Base-by-base conservation (phyloP, 192 early-diverging fungal species). In the Gonapodya sp. region DNA sequence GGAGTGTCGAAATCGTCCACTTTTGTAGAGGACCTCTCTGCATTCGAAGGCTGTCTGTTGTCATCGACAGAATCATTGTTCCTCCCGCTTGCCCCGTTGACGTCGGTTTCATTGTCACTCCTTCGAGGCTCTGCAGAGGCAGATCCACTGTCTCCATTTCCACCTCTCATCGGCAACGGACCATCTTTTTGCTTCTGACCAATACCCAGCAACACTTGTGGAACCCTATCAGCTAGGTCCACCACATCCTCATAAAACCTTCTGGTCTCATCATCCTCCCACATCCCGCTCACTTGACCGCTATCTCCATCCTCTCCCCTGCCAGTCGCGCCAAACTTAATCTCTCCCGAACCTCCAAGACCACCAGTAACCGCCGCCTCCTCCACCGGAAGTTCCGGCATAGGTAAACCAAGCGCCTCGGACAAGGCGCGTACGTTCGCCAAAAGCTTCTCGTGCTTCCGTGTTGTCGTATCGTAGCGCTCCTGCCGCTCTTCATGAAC, bases 261-360 rank as follows among this genome's bases (percentile, higher is more conserved):
- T 73, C 92, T 89, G 33, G 93, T 92, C 46, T 98, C 97, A 33
- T 98, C 96, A 82, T 98, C 96, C 82, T 98, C 96, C 94, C 97
- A 99, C 31, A 92, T 84, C 33, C 91, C 91, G 46, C 72, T 78
- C 31, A 18, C 74, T 75, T 80, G 35, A 80, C 36, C 35, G 30
- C 73, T 78, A 73, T 73, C 80, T 33, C 73, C 81, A 33, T 79
- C 79, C 0, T 73, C 80, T 0, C 79, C 73, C 18, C 82, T 73
- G 1, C 31, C 82, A 18, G 85, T 75, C 1, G 74, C 83, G 30
- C 84, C 86, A 81, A 88, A 84, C 46, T 82, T 85, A 37, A 88
- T 86, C 8, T 83, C 84, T 35, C 85, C 79, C 83, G 81, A 81
- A 78, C 73, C 81, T 31, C 85, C 83, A 18, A 31, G 35, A 8